A percentile compares a stretch with the other conserved stretches of the same genome.
These are phyloP conservation scores for Alternaria sp. DNA, from an alignment of 2,329 filamentous ascomycete genomes.

Conservation along the genomic window DNA sequence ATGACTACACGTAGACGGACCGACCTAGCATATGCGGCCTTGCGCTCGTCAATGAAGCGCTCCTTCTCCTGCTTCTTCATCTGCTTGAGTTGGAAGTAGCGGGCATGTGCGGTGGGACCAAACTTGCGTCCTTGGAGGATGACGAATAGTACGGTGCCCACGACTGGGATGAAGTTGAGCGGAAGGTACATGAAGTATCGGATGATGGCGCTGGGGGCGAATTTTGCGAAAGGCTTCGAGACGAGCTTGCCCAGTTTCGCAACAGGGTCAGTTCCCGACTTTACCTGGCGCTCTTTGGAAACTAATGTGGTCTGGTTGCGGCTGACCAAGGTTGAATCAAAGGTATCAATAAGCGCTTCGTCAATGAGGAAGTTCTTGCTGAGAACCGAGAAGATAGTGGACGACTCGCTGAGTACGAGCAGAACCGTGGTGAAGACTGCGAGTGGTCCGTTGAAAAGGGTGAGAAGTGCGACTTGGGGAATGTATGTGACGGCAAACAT, in stretches of 20 bases:
- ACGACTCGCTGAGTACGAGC: slow-evolving; percentile 63
- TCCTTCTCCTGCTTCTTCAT: slow-evolving; percentile 72
- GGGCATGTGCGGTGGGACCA: slow-evolving; percentile 61
- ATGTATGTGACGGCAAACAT: slow-evolving; percentile 91
- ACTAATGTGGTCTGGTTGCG: slow-evolving; percentile 68
- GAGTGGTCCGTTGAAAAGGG: slow-evolving; percentile 83
- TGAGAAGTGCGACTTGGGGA: slow-evolving; percentile 81
- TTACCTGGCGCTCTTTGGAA: slow-evolving; percentile 74
- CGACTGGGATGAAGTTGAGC: slow-evolving; percentile 89
- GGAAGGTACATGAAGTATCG: slow-evolving; percentile 86
- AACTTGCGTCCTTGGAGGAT: slow-evolving; percentile 67
- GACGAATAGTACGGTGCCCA: slow-evolving; percentile 84
- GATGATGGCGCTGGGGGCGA: slow-evolving; percentile 66
- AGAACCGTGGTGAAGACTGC: slow-evolving; percentile 75
- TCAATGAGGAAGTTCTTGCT: slow-evolving; percentile 76
- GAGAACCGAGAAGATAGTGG: slow-evolving; percentile 60
- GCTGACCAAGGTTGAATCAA: slow-evolving; percentile 73
- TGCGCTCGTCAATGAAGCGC: slow-evolving; percentile 72
- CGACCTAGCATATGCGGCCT: slow-evolving; percentile 80
- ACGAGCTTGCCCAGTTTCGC: slow-evolving; percentile 63
- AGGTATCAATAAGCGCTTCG: slow-evolving; percentile 85
- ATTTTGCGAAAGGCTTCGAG: slow-evolving; percentile 61
- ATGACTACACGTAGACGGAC: background rate
- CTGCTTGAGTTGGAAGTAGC: slow-evolving; percentile 92
- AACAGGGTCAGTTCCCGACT: slow-evolving; percentile 60